Base-by-base conservation (phyloP, 2,329 filamentous ascomycete species). In the Aspergillus sp. region DNA sequence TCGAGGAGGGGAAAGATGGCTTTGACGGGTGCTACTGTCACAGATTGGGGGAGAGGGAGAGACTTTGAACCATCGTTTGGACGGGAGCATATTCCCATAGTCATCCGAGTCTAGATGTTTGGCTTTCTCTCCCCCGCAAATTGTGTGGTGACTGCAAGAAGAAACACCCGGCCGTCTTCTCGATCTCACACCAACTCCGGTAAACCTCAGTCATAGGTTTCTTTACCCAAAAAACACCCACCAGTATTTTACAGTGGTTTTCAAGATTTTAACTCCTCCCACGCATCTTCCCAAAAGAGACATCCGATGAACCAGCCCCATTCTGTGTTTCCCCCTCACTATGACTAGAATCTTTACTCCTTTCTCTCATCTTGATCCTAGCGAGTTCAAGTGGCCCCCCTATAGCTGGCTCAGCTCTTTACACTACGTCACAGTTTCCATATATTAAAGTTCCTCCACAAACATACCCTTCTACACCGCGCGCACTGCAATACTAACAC, bases 381-480 rank as follows among this genome's bases (percentile, higher is more conserved):
- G 41, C 19, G 21, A 45, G 19, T 45, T 30, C 17, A 12, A 45
- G 41, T 45, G 41, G 25, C 21, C 23, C 23, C 45, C 23, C 15
- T 17, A 49, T 30, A 28, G 21, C 45, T 17, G 25, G 13, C 23
- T 30, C 45, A 23, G 45, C 45, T n/a, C 23, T n/a, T 49, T n/a
- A 23, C 10, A 28, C 23, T 50, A 50, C 47, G 47, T 50, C 47
- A 50, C 23, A 12, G 10, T n/a, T 30, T 32, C 47, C 15, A 28
- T 30, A 50, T 50, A 19, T 50, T 50, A 50, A 32, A 13, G 47
- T 50, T 50, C 47, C n/a, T 50, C 47, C 47, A 30, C 47, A 50
- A 23, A 23, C 15, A 28, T 28, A 50, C n/a, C 17, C 9, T 8
- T 17, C 25, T 32, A 49, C 45, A 15, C 45, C 15, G 45, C 15